These are phyloP conservation scores for Tricholoma saponaceum DNA, from an alignment of 768 basidiomycete species.

Conservation along the genomic window DNA sequence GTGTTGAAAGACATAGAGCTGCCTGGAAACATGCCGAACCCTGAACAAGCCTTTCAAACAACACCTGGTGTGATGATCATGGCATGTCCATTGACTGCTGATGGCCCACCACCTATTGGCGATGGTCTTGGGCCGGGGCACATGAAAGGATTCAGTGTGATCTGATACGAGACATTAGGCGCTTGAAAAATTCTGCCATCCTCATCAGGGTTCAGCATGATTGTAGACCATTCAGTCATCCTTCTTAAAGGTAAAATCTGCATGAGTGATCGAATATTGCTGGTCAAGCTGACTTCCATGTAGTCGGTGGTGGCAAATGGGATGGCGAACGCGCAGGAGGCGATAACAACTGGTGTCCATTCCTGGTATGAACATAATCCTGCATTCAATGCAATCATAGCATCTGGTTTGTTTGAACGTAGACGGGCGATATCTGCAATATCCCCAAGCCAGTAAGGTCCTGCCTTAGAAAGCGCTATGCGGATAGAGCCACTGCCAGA, in stretches of 20 bases:
- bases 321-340: slow-evolving; percentile 20
- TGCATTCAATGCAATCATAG: slow-evolving; percentile 37
- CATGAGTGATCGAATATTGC: background rate
- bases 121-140: slow-evolving; percentile 10
- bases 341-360: slow-evolving; percentile 32
- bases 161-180: background rate
- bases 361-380: slow-evolving; percentile 31
- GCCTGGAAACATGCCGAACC: too few relatives aligned
- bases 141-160: slow-evolving; percentile 19
- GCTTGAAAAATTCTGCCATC: background rate
- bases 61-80: slow-evolving; percentile 10
- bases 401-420: slow-evolving; percentile 29
- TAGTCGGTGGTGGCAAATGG: slow-evolving; percentile 23
- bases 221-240: background rate
- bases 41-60: too few relatives aligned
- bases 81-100: slow-evolving; percentile 12
- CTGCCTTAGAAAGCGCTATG: slow-evolving; percentile 26
- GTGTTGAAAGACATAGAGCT: too few relatives aligned
- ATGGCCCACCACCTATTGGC: slow-evolving; percentile 2
- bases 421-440: slow-evolving; percentile 2
- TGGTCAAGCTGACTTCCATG: slow-evolving; percentile 11
- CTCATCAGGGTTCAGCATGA: slow-evolving; percentile 4
- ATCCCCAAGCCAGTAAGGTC: slow-evolving; percentile 8
- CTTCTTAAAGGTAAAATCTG: background rate
- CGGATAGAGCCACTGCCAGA: slow-evolving; percentile 34